Evolutionary conservation across 495 filamentous ascomycete species (phyloP).

Genomic region (Evernia prunastri): DNA sequence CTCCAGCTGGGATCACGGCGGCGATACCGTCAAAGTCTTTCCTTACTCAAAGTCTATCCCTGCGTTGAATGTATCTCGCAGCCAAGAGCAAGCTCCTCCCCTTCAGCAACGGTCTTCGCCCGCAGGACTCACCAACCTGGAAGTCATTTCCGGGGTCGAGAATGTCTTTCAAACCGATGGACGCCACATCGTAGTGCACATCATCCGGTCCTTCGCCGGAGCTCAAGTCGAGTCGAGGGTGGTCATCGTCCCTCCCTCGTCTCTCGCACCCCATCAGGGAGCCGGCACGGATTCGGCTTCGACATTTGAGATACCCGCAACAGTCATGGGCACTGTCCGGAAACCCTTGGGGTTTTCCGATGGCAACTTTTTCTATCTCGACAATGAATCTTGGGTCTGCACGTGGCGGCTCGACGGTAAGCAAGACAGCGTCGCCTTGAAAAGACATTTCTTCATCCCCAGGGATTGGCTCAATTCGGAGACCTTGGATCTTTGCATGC

Average conservation of each 20-base stretch:
- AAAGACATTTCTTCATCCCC: conserved; percentile 10
- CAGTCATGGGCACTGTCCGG: neutral
- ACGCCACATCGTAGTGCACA: neutral
- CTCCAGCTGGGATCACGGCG: no score
- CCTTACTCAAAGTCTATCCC: no score
- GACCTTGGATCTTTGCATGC: conserved; percentile 10
- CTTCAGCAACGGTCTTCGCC: conserved; percentile 7
- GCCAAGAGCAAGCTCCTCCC: no score
- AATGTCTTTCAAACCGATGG: neutral
- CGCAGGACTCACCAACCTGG: neutral
- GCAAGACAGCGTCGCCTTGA: conserved; percentile 1
- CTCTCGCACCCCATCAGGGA: no score
- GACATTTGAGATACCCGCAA: neutral
- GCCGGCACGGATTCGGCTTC: no score
- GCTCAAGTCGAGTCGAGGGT: no score
- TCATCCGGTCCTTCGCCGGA: neutral
- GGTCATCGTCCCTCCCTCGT: no score
- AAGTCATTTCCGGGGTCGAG: neutral
- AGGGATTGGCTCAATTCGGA: conserved; percentile 15
- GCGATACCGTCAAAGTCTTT: no score
- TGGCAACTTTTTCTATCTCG: conserved; percentile 14
- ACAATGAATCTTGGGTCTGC: conserved; percentile 17
- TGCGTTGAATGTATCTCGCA: no score
- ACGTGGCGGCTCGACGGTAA: conserved; percentile 4
- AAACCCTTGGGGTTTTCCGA: neutral